Conservation (phyloP, 2,329 filamentous ascomycete species). For the Cercospora berteroae region DNA sequence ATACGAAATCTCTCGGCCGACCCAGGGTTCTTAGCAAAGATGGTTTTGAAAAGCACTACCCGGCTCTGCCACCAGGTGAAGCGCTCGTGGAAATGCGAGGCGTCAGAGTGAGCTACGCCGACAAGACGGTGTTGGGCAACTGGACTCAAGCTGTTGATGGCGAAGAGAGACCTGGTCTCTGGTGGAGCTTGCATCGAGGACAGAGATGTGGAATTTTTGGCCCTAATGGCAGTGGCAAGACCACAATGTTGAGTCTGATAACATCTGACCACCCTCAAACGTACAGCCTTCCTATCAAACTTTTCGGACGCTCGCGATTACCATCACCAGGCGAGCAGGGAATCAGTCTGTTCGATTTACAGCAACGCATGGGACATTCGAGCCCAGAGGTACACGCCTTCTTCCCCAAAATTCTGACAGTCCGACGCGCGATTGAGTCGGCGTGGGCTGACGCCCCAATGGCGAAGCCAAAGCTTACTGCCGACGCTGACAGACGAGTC, state of each 20-base stretch:
- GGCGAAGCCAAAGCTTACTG: constrained; percentile 63
- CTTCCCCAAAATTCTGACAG: constrained; percentile 74
- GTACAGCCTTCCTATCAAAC: constrained; percentile 80
- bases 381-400: constrained; percentile 92
- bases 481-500: constrained; percentile 58
- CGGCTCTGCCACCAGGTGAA: constrained; percentile 53
- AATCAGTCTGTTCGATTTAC: constrained; percentile 89
- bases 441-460: constrained; percentile 90
- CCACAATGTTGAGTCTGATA: constrained; percentile 85
- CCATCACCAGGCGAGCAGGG: constrained; percentile 69
- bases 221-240: constrained; percentile 92
- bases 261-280: constrained; percentile 95
- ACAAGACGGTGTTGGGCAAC: constrained; percentile 73
- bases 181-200: constrained; percentile 79
- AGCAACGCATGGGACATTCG: constrained; percentile 84
- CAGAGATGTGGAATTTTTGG: constrained; percentile 92
- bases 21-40: constrained; percentile 31
- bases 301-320: constrained; percentile 80
- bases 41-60: constrained; percentile 29
- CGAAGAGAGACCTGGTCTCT: constrained; percentile 56
- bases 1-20: background rate
- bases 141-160: constrained; percentile 65
- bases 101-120: constrained; percentile 76
- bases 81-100: constrained; percentile 83
- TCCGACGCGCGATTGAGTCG: constrained; percentile 74